Base-by-base conservation (phyloP, 306 rosid species). In the Quercus robur region DNA sequence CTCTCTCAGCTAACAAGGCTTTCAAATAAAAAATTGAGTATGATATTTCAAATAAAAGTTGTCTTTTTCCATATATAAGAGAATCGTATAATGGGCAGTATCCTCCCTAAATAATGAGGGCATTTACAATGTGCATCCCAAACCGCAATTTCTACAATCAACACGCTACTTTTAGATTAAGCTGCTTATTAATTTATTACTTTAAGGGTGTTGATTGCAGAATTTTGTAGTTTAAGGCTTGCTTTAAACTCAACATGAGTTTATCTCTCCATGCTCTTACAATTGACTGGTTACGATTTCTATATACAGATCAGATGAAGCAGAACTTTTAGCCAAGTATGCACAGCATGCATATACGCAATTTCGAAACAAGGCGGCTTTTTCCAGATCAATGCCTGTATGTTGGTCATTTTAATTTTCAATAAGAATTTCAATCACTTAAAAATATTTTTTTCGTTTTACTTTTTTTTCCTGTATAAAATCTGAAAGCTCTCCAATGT, bases 361-460 rank as follows among this genome's bases (percentile, higher is more conserved):
- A 83, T 94, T 91, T 76, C 91, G 92, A 14, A 97, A 94, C 77
- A 94, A 93, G 84, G 97, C 99, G 13, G 99, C 99, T 5, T 78
- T 85, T 55, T 94, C 97, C 78, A 84, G 97, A 90, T 90, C 94
- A 71, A 93, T 93, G 97, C 83, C 86, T 56, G 99, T 93, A 91
- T 76, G 91, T 77, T 66, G 33, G 8, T 80, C 12, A 38, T 74
- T 52, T 56, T 59, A 30, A 58, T 55, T 49, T 55, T 58, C 11
- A 38, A 38, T 38, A 38, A 38, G 46, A 38, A 38, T 38, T 38
- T 38, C 46, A 38, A 38, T 38, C 38, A 41, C n/a, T 67, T 33
- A 68, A 70, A 59, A 64, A 1, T 38, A 1, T 57, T 21, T 23
- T 33, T 54, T 3, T 31, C 44, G 35, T 71, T 72, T 17, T 68